Percentiles rank a stretch among this genome's conserved stretches.
phyloP scores from a whole-genome alignment of 257 asterid genomes.

The Nicotiana obtusifolia region DNA sequence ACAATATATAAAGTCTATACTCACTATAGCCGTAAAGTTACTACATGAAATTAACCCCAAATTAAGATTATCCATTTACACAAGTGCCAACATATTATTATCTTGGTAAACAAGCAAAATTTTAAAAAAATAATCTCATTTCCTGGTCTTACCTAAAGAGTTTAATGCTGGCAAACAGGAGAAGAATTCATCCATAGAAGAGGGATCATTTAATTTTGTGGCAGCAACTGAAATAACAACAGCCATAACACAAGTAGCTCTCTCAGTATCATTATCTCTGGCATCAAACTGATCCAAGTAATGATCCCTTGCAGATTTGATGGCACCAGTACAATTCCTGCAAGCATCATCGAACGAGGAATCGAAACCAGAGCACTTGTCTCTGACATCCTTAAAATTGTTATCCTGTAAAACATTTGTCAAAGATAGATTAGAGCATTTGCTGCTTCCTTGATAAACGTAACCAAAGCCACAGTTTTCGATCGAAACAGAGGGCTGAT shows the following conservation, averaged over 20 bases:
- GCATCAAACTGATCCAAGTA: constrained; percentile 11
- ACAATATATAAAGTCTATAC: not conserved
- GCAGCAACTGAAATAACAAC: constrained; percentile 43
- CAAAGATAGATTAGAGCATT: constrained; percentile 36
- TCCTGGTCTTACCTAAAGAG: constrained; percentile 32
- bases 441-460: constrained; percentile 31
- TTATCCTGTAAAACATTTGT: constrained; percentile 1
- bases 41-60: not conserved
- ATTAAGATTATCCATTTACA: not conserved
- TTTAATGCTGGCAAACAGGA: constrained; percentile 56
- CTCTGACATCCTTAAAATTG: constrained; percentile 14
- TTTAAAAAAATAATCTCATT: not conserved
- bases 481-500: constrained; percentile 39
- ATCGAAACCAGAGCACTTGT: constrained; percentile 35
- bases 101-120: not conserved
- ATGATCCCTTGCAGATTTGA: constrained; percentile 21
- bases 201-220: constrained; percentile 17
- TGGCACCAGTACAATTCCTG: constrained; percentile 29
- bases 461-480: constrained; percentile 39
- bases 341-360: constrained; percentile 46
- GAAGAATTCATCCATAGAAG: constrained; percentile 33
- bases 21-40: not conserved
- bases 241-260: constrained; percentile 41
- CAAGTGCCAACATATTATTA: not conserved
- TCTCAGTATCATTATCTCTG: constrained; percentile 23